Evolutionary conservation across 192 early-diverging fungal genomes (phyloP), one percentile per base, ranked within the genome.

Genomic region (Phycomyces blakesleeanus): DNA sequence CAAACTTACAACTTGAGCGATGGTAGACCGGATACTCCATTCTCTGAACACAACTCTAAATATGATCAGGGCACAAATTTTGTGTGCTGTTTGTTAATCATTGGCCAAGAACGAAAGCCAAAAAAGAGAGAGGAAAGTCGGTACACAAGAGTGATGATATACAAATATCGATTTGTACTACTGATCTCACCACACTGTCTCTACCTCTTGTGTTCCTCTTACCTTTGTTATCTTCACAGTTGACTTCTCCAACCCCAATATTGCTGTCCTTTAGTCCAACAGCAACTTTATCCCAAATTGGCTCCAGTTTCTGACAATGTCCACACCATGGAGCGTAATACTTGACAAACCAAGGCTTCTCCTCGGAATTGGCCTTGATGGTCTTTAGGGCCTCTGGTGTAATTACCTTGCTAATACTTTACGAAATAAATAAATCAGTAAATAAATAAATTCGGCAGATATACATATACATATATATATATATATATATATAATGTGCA

Each of bases 241-340:
- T 88, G 22, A 96, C 83, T 51, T 87, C 78, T 51, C 86, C 94
- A 22, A 95, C 77, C 61, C 94, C 93, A 25, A 94, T 79, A 34
- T 80, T 77, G 40, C 79, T n/a, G n/a, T n/a, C 84, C 57, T 82
- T 81, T 57, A 89, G 47, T 10, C 60, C 67, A 18, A 68, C 71
- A 18, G 81, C 89, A 51, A 96, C 67, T 52, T 86, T 66, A 12
- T 82, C 80, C 81, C 90, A 95, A n/a, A 78, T 79, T 1, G 93
- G 93, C 12, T 85, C 89, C 66, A 96, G 82, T 3, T 76, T 72
- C 77, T 91, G 80, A 79, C 94, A 96, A 74, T 94, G 92, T 20
- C 77, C 68, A 64, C 91, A 93, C 89, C 88, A 92, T 7, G 92
- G 92, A 26, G 92, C 89, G 68, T 87, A 90, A 72, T 93, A 93